Evolutionary conservation across 2,329 filamentous ascomycete species (phyloP).

Genomic region (Calonectria ilicicola): DNA sequence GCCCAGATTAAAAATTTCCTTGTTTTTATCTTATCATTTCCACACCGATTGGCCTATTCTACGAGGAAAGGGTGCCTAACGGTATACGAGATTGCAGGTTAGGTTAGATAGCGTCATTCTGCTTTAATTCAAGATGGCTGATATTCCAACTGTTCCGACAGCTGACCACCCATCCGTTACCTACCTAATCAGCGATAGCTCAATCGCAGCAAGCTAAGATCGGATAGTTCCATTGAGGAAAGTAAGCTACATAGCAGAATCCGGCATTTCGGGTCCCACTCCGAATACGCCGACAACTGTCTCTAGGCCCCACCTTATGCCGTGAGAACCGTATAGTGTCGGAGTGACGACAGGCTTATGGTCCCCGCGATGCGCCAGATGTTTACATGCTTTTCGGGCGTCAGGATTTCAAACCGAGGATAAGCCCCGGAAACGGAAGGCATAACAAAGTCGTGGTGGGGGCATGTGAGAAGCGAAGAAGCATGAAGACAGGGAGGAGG

Average conservation of each 20-base stretch:
- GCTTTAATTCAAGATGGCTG: not conserved
- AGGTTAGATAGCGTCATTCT: not conserved
- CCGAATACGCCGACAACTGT: slow-evolving; percentile 25
- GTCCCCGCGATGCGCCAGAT: not conserved
- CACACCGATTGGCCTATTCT: not conserved
- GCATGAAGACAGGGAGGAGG: not conserved
- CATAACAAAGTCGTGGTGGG: not conserved
- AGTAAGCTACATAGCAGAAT: slow-evolving; percentile 26
- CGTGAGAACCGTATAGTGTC: slow-evolving; percentile 37
- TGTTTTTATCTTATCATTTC: not conserved
- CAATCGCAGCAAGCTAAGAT: slow-evolving; percentile 6
- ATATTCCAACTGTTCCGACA: slow-evolving; percentile 12
- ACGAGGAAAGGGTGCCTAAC: too few relatives aligned
- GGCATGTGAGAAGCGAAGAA: not conserved
- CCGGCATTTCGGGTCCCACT: slow-evolving; percentile 28
- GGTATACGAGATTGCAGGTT: not conserved
- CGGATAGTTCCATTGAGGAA: not conserved
- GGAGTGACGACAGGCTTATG: slow-evolving; percentile 26
- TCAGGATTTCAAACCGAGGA: slow-evolving; percentile 21
- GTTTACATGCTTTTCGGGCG: slow-evolving; percentile 29
- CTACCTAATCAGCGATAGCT: slow-evolving; percentile 14
- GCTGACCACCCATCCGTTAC: slow-evolving; percentile 30
- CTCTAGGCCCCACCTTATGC: slow-evolving; percentile 35
- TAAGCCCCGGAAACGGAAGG: slow-evolving; percentile 7
- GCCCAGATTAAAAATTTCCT: not conserved